Conservation (phyloP, 2,329 filamentous ascomycete genomes). For the Leptoxyphium fumago region DNA sequence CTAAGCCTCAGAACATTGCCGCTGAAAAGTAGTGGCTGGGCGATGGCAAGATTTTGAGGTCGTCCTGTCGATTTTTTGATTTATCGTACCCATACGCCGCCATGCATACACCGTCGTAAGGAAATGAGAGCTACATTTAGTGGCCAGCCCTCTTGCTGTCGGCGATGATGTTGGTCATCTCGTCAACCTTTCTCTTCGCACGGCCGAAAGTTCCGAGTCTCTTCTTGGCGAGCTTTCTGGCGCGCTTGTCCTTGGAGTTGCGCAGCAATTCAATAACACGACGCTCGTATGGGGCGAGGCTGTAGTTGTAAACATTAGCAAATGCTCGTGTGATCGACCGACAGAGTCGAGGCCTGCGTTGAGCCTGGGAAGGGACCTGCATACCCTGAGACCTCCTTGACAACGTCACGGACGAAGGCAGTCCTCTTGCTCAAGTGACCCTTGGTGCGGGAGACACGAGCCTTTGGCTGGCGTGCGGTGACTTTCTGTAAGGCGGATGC, state of each 20-base stretch:
- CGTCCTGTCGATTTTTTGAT: neutral
- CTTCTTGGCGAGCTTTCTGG: constrained; percentile 98
- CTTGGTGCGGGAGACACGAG: constrained; percentile 56
- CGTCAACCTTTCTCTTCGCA: constrained; percentile 99
- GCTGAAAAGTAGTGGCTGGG: neutral
- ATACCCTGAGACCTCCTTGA: constrained; percentile 95
- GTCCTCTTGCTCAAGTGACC: constrained; percentile 95
- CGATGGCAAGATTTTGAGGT: neutral
- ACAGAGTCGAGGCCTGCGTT: no score
- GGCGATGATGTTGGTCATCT: constrained; percentile 94
- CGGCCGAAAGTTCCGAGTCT: constrained; percentile 97
- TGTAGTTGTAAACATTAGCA: constrained; percentile 12
- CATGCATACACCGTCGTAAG: neutral
- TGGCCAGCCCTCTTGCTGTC: constrained; percentile 73
- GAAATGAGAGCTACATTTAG: constrained; percentile 32
- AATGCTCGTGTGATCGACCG: neutral
- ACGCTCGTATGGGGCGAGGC: constrained; percentile 58
- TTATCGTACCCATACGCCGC: neutral
- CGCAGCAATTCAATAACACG: constrained; percentile 97
- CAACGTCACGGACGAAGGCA: constrained; percentile 89
- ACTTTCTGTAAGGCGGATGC: constrained; percentile 26
- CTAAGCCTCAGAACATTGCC: neutral
- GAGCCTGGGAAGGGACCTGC: constrained; percentile 21
- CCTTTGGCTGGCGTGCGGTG: constrained; percentile 35
- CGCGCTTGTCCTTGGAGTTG: constrained; percentile 99